phyloP scores from a whole-genome alignment of 2,329 filamentous ascomycete species.

The Alternaria gansuensis region DNA sequence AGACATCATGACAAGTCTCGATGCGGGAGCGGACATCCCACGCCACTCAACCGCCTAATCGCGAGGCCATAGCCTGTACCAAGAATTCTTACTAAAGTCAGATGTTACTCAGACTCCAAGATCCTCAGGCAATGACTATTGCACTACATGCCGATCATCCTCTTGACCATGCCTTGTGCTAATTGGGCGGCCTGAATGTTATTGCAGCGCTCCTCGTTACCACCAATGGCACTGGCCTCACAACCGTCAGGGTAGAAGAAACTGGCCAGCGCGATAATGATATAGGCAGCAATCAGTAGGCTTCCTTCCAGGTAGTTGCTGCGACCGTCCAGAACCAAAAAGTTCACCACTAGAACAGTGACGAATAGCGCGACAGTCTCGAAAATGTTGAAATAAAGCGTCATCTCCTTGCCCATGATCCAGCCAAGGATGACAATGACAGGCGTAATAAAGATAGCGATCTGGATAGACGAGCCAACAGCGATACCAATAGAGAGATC shows the following conservation, averaged over 20 bases:
- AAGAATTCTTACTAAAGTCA: neutral
- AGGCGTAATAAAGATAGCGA: slow-evolving; percentile 79
- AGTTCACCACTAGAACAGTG: slow-evolving; percentile 84
- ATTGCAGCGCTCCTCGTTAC: slow-evolving; percentile 42
- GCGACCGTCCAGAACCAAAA: slow-evolving; percentile 82
- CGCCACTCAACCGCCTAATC: slow-evolving; percentile 6
- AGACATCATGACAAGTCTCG: neutral
- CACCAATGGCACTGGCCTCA: slow-evolving; percentile 57
- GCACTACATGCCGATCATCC: slow-evolving; percentile 30
- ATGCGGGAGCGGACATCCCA: slow-evolving; percentile 13
- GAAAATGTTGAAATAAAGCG: slow-evolving; percentile 68
- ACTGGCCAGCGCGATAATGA: slow-evolving; percentile 73
- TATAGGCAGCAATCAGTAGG: slow-evolving; percentile 77
- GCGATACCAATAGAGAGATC: slow-evolving; percentile 83
- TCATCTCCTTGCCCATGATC: slow-evolving; percentile 77
- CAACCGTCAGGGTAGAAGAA: slow-evolving; percentile 61
- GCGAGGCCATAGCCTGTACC: neutral
- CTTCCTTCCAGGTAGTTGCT: slow-evolving; percentile 85
- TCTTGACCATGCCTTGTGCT: slow-evolving; percentile 29
- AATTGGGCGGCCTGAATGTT: slow-evolving; percentile 17
- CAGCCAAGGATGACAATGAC: slow-evolving; percentile 80
- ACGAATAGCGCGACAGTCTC: slow-evolving; percentile 79
- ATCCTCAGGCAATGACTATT: neutral
- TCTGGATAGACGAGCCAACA: slow-evolving; percentile 82
- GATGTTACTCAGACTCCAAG: slow-evolving; percentile 9